These are phyloP conservation scores for Ilex paraguariensis DNA, from an alignment of 305 asterid species.

Conservation along the genomic window DNA sequence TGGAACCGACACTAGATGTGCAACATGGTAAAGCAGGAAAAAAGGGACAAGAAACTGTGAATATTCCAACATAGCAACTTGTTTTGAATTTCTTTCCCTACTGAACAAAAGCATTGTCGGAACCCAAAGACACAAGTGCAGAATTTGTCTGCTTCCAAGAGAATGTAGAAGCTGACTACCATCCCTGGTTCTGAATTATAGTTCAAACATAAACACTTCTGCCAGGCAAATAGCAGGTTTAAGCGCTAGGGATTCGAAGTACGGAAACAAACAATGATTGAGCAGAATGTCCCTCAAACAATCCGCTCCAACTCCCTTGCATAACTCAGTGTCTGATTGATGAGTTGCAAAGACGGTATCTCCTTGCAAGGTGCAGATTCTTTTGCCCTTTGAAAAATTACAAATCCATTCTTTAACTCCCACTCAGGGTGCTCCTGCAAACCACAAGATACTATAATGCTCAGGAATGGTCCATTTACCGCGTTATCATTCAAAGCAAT, in stretches of 20 bases:
- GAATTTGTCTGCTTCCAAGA: too few relatives aligned
- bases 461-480: background rate
- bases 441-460: slow-evolving; percentile 8
- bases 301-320: slow-evolving; percentile 66
- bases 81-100: too few relatives aligned
- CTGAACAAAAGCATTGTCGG: too few relatives aligned
- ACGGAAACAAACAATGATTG: slow-evolving; percentile 4
- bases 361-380: slow-evolving; percentile 84
- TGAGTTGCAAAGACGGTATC: slow-evolving; percentile 87
- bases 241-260: background rate
- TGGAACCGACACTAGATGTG: too few relatives aligned
- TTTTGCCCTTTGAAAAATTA: slow-evolving; percentile 64
- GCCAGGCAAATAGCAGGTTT: background rate
- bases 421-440: slow-evolving; percentile 91
- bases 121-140: too few relatives aligned
- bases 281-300: slow-evolving; percentile 33
- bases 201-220: background rate
- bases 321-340: slow-evolving; percentile 63
- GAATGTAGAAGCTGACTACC: background rate
- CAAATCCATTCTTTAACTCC: slow-evolving; percentile 62
- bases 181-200: background rate
- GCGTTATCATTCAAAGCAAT: background rate
- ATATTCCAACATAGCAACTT: too few relatives aligned
- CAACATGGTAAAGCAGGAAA: too few relatives aligned
- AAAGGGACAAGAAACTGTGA: too few relatives aligned